These are phyloP conservation scores for Puccinellia tenuiflora DNA, from an alignment of 176 grass and related monocot genomes.

Conservation along the genomic window DNA sequence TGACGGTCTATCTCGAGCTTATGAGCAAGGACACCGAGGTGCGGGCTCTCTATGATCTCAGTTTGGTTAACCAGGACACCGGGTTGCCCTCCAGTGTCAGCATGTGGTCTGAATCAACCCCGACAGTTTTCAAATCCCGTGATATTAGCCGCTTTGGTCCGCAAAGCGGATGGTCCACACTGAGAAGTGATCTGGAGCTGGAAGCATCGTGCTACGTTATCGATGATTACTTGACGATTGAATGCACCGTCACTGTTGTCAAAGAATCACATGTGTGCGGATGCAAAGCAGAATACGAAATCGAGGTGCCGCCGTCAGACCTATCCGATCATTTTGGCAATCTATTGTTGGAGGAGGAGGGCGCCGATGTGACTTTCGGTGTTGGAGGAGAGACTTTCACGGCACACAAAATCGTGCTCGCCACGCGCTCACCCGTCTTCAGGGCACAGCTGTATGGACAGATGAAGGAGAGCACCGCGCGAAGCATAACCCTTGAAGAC, in stretches of 20 bases:
- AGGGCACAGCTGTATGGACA: background rate
- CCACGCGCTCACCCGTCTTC: background rate
- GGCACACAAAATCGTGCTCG: background rate
- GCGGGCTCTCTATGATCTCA: background rate
- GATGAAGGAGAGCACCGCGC: background rate
- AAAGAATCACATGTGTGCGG: background rate
- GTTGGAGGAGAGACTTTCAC: background rate
- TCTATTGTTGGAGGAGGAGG: background rate
- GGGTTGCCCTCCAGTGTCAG: background rate
- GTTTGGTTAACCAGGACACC: background rate
- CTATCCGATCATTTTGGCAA: background rate
- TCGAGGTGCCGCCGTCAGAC: background rate
- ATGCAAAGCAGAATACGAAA: background rate
- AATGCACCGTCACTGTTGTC: background rate
- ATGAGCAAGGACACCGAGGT: background rate
- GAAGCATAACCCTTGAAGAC: background rate
- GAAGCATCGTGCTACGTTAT: background rate
- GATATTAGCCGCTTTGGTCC: background rate
- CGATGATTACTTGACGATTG: background rate
- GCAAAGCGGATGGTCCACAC: background rate
- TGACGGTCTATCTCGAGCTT: background rate
- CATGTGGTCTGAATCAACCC: background rate
- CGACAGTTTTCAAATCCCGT: background rate
- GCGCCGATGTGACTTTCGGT: background rate
- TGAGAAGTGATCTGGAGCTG: background rate